phyloP scores from a whole-genome alignment of 768 basidiomycete species.

The Rhizopogon sp. region DNA sequence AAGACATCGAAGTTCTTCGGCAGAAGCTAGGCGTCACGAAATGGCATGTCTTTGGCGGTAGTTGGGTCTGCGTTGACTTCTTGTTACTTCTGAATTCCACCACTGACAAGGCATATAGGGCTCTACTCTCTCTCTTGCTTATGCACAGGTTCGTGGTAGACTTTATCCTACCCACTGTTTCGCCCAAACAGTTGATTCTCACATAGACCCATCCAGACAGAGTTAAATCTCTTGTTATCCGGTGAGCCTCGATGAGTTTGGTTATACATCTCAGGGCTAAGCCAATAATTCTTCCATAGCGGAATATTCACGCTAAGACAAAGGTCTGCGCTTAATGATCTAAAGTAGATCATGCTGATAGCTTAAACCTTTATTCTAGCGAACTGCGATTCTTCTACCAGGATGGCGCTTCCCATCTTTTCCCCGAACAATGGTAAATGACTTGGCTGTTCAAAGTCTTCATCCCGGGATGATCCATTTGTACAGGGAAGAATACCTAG shows the following conservation, averaged over 20 bases:
- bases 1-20: constrained; percentile 81
- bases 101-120: constrained; percentile 40
- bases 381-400: constrained; percentile 94
- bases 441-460: neutral
- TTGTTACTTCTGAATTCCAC: neutral
- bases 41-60: constrained; percentile 95
- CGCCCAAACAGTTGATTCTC: neutral
- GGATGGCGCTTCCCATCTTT: constrained; percentile 73
- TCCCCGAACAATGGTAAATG: constrained; percentile 81
- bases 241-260: constrained; percentile 35
- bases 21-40: constrained; percentile 71
- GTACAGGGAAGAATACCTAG: constrained; percentile 76
- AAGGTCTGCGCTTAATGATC: constrained; percentile 37
- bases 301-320: constrained; percentile 87
- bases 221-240: constrained; percentile 73
- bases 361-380: constrained; percentile 19
- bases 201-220: constrained; percentile 71
- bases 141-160: constrained; percentile 60
- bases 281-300: constrained; percentile 29
- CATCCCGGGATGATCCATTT: neutral
- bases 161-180: neutral
- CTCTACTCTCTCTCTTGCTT: constrained; percentile 80
- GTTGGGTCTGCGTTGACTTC: constrained; percentile 56
- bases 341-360: neutral
- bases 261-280: neutral